Percentiles rank a stretch among this genome's conserved stretches.
phyloP scores from a whole-genome alignment of 192 early-diverging fungal species.

The Spinellus fusiger region DNA sequence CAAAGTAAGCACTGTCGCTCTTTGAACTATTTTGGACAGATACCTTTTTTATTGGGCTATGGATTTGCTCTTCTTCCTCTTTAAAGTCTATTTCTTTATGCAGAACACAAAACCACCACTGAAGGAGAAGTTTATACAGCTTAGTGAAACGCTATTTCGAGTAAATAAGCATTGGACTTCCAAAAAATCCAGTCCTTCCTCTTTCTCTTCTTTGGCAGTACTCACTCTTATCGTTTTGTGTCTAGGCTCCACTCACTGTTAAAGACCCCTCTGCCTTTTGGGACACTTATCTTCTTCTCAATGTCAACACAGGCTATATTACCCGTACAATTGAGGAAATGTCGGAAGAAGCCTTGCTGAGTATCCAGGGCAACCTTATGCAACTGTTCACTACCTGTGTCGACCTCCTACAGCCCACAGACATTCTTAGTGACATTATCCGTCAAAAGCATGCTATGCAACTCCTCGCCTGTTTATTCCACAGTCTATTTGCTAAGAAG shows the following conservation, averaged over 20 bases:
- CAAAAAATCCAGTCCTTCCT: not conserved
- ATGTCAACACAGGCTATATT: constrained; percentile 11
- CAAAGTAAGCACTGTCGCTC: too few species aligned
- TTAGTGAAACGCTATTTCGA: constrained; percentile 41
- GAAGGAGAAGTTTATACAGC: constrained; percentile 50
- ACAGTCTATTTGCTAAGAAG: constrained; percentile 45
- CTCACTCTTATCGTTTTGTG: too few species aligned
- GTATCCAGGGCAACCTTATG: constrained; percentile 31
- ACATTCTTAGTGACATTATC: not conserved
- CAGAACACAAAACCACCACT: constrained; percentile 34
- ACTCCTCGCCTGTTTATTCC: constrained; percentile 25
- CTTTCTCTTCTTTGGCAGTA: too few species aligned
- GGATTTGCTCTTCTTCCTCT: not conserved
- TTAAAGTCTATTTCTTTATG: not conserved
- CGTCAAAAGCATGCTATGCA: constrained; percentile 32
- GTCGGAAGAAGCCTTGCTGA: constrained; percentile 40
- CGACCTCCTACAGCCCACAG: constrained; percentile 25
- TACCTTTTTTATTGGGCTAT: not conserved
- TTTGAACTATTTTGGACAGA: not conserved
- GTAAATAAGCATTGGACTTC: constrained; percentile 20
- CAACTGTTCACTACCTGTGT: constrained; percentile 40
- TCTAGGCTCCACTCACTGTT: too few species aligned
- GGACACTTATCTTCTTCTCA: constrained; percentile 21
- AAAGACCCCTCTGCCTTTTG: constrained; percentile 9
- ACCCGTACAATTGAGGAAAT: constrained; percentile 18